Evolutionary conservation across 371 early-diverging fungal genomes (phyloP), one percentile per base, ranked within the genome.

Genomic region (Chytridium lagenaria): DNA sequence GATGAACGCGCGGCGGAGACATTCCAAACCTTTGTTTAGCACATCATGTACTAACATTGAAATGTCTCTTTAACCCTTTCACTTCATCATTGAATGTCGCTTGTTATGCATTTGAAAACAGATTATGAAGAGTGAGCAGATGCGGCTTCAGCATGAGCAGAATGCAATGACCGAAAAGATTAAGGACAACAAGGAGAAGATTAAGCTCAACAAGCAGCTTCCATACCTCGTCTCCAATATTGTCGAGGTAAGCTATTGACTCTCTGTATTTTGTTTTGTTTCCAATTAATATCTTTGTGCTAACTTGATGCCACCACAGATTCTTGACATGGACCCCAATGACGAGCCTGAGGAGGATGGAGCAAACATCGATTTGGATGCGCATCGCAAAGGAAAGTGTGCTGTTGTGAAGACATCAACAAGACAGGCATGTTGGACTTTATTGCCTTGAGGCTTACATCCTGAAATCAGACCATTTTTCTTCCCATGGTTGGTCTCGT

Each of bases 191-290:
- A 91, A 94, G 83, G 97, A 99, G 75, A 99, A 99, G 85, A 98
- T 99, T 81, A 95, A 96, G 84, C 82, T 99, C 83, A 99, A 99
- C 87, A 97, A 95, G 85, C 97, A 98, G 83, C 89, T 99, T 51
- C 99, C 99, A 44, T 99, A 98, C 82, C 88, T 99, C 59, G 99
- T 99, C 33, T 93, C 96, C 65, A 99, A 98, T 83, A 95, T 99
- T 40, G 98, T 99, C 36, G 99, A 99, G 90, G 92, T 95, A 70
- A 50, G 74, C 19, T 22, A 15, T 36, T 31, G 10, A n/a, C n/a
- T n/a, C n/a, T n/a, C n/a, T n/a, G n/a, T n/a, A n/a, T n/a, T n/a
- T n/a, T n/a, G n/a, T n/a, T n/a, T n/a, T n/a, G n/a, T n/a, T n/a
- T n/a, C n/a, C n/a, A n/a, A n/a, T n/a, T n/a, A n/a, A n/a, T n/a